These are phyloP conservation scores for Neurospora sp. DNA, from an alignment of 495 filamentous ascomycete species.

Conservation along the genomic window DNA sequence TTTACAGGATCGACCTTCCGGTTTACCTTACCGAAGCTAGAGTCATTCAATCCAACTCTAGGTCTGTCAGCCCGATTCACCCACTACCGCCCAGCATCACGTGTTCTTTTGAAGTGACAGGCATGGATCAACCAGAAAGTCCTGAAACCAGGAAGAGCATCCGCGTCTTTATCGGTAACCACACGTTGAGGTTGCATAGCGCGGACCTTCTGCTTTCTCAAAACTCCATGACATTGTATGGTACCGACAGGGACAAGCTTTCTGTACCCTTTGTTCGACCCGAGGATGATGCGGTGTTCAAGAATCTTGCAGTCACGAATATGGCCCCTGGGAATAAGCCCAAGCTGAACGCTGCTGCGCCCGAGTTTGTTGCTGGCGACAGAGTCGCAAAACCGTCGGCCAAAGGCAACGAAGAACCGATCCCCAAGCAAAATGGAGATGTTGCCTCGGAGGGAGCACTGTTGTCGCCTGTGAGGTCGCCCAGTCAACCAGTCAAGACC, in stretches of 20 bases:
- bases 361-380: constrained; percentile 35
- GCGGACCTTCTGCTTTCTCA: constrained; percentile 90
- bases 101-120: constrained; percentile 64
- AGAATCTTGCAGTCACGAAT: constrained; percentile 55
- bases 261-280: constrained; percentile 87
- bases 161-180: constrained; percentile 77
- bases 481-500: constrained; percentile 21
- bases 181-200: constrained; percentile 75
- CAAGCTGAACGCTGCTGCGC: constrained; percentile 41
- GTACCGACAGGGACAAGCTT: constrained; percentile 80
- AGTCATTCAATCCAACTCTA: constrained; percentile 62
- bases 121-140: constrained; percentile 35
- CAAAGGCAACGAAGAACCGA: constrained; percentile 12
- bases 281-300: constrained; percentile 77
- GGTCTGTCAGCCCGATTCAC: constrained; percentile 60
- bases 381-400: constrained; percentile 13
- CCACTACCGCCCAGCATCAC: constrained; percentile 66
- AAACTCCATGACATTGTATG: constrained; percentile 75
- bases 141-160: constrained; percentile 47
- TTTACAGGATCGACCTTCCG: constrained; percentile 59
- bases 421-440: constrained; percentile 7
- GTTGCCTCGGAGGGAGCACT: constrained; percentile 12
- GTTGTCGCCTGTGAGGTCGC: constrained; percentile 23
- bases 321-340: constrained; percentile 31
- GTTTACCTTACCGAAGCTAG: constrained; percentile 89